Conservation (phyloP, 306 rosid species). For the Benincasa hispida region DNA sequence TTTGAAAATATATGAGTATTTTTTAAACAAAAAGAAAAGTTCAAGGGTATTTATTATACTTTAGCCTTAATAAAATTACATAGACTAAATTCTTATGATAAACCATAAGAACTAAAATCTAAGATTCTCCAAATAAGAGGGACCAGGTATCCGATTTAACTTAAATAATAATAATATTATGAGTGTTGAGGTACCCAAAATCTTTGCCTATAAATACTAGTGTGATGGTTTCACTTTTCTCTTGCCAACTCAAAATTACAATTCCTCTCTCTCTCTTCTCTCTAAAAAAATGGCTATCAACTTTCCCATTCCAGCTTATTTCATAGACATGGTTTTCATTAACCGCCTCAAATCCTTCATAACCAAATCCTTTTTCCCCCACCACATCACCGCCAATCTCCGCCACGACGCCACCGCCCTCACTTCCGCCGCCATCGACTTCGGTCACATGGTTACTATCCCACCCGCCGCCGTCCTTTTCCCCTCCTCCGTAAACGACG, state of each 20-base stretch:
- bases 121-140: too few relatives aligned
- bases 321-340: conserved; percentile 19
- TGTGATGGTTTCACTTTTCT: not conserved
- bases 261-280: not conserved
- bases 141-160: too few relatives aligned
- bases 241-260: conserved; percentile 2
- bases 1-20: too few relatives aligned
- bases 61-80: too few relatives aligned
- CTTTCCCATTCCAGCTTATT: conserved; percentile 11
- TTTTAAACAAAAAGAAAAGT: too few relatives aligned
- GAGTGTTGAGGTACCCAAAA: too few relatives aligned
- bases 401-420: conserved; percentile 36
- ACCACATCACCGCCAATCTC: conserved; percentile 15
- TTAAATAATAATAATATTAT: too few relatives aligned
- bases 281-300: conserved; percentile 23
- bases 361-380: not conserved
- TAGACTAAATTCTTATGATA: too few relatives aligned
- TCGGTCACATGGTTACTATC: conserved; percentile 35
- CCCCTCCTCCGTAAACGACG: conserved; percentile 40
- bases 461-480: conserved; percentile 40
- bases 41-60: too few relatives aligned
- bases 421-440: conserved; percentile 40
- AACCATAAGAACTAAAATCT: too few relatives aligned
- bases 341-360: conserved; percentile 23
- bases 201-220: not conserved